A percentile compares a stretch with the other conserved stretches of the same genome.
phyloP scores from a whole-genome alignment of 2,329 filamentous ascomycete genomes.

The Pyricularia grisea region DNA sequence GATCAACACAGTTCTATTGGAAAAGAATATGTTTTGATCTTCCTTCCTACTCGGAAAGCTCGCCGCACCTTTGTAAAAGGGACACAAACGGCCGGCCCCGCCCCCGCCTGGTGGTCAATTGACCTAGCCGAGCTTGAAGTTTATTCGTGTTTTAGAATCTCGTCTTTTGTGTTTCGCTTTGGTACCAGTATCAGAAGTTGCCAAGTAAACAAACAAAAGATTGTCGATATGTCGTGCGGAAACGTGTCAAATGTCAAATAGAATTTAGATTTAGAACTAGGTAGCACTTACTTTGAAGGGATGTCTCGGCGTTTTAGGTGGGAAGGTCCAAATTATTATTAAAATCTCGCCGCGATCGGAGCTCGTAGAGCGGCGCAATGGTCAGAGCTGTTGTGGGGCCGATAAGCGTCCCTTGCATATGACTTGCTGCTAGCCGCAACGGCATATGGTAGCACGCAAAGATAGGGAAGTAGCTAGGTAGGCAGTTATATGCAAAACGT shows the following conservation, averaged over 20 bases:
- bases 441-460: neutral
- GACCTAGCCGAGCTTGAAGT: neutral
- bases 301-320: neutral
- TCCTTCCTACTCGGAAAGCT: neutral
- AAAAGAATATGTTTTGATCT: neutral
- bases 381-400: neutral
- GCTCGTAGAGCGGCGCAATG: neutral
- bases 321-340: neutral
- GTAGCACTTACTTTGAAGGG: neutral
- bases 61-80: neutral
- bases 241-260: neutral
- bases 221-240: neutral
- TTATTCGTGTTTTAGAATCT: neutral
- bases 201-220: neutral
- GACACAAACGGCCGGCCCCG: neutral
- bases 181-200: neutral
- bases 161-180: neutral
- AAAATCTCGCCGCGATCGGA: neutral
- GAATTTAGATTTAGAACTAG: neutral
- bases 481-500: too few relatives aligned
- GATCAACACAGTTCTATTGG: neutral
- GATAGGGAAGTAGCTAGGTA: too few relatives aligned
- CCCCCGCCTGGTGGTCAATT: neutral
- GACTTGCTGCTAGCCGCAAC: neutral
- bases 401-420: constrained; percentile 3